Conservation (phyloP, 495 filamentous ascomycete species). For the Aspergillus carlsbadensis region DNA sequence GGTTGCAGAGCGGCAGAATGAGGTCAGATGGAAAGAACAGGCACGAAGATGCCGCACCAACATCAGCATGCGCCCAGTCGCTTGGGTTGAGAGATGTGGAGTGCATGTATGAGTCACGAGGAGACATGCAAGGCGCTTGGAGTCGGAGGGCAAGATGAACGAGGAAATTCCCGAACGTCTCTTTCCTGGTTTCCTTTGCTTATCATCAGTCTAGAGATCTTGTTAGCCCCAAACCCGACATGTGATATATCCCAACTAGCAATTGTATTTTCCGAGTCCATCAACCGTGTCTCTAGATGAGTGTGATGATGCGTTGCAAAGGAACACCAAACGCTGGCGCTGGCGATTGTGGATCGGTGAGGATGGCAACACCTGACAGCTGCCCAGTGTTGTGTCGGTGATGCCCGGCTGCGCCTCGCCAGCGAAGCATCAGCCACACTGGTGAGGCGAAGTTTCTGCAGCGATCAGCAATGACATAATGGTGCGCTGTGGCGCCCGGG, state of each 20-base stretch:
- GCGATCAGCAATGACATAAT: conserved; percentile 17
- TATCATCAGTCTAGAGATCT: neutral
- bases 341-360: neutral
- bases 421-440: conserved; percentile 17
- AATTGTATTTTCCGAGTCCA: too few species aligned
- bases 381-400: conserved; percentile 8
- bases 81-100: conserved; percentile 10
- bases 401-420: conserved; percentile 23
- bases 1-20: neutral
- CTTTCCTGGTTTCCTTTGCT: neutral
- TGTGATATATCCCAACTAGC: neutral
- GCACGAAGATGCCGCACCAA: neutral
- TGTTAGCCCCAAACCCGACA: too few species aligned
- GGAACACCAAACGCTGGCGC: neutral
- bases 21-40: conserved; percentile 1
- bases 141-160: neutral
- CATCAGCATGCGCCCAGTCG: conserved; percentile 6
- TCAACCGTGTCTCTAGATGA: too few species aligned
- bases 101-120: conserved; percentile 7
- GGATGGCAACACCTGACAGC: neutral
- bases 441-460: conserved; percentile 28
- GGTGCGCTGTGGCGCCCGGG: neutral
- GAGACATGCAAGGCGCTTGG: conserved; percentile 2
- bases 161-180: neutral
- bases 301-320: too few species aligned